Base-by-base conservation (phyloP, 2,329 filamentous ascomycete species). In the Ophiostoma perfectum region DNA sequence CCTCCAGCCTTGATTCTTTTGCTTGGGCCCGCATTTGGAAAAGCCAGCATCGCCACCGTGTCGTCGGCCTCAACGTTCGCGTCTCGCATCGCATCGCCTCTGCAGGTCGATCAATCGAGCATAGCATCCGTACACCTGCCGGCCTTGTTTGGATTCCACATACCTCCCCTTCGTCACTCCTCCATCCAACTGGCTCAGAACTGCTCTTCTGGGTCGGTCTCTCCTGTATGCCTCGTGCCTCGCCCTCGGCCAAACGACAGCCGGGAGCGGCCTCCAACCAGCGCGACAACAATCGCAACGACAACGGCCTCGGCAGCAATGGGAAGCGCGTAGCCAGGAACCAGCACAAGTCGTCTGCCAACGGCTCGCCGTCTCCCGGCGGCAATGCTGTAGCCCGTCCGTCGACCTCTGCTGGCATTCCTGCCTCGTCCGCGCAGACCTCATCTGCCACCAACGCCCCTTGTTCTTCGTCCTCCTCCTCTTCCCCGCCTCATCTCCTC, bases 231-330 rank as follows among this genome's bases (percentile, higher is more conserved):
- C 84, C 85, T 87, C 85, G 85, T 77, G 82, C 80, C 76, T 80
- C 83, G 75, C 81, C 80, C 78, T 82, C 82, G 78, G 78, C 81
- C 78, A 87, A 87, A 83, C 84, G 84, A 86, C 83, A 86, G 78
- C 81, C 83, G 81, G 83, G 82, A 80, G 82, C 82, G 77, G 80
- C 80, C 42, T 64, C 63, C 73, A 89, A 83, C 81, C 84, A 88
- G 78, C 87, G 88, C 81, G 89, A 89, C 80, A 86, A 83, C 80
- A 86, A 83, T 76, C 88, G 90, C 79, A 90, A 96, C 81, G 93
- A 97, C 81, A 93, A 91, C 89, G 92, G 92, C 76, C 84, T 92
- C 78, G 90, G 93, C 84, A 88, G 88, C 75, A 87, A 90, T 66
- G 89, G 89, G 73, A 92, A 88, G 82, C 88, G 88, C 74, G 74